Percentiles rank a stretch among this genome's conserved stretches.
Conservation (phyloP, 2,329 filamentous ascomycete species). For the Aspergillus persii region DNA sequence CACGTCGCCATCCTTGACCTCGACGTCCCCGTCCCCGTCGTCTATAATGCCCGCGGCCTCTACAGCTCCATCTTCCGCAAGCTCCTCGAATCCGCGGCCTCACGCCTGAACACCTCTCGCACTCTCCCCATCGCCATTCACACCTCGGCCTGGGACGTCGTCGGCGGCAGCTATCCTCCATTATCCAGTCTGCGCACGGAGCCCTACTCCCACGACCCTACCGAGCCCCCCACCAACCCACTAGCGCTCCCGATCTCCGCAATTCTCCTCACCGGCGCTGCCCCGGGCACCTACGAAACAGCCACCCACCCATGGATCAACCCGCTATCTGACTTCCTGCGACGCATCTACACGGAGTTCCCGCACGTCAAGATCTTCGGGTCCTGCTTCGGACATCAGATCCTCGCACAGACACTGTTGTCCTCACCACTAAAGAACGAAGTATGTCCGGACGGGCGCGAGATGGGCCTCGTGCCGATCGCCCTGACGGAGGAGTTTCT, state of each 20-base stretch:
- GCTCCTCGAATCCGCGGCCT: slow-evolving; percentile 31
- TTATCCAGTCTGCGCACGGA: slow-evolving; percentile 22
- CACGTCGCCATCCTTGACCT: slow-evolving; percentile 38
- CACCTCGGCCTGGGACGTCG: slow-evolving; percentile 33
- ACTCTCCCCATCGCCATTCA: slow-evolving; percentile 27
- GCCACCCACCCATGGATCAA: slow-evolving; percentile 26
- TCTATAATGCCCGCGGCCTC: slow-evolving; percentile 33
- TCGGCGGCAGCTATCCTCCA: slow-evolving; percentile 29
- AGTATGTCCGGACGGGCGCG: slow-evolving; percentile 21
- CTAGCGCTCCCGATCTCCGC: slow-evolving; percentile 23
- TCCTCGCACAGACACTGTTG: slow-evolving; percentile 22
- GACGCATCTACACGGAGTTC: slow-evolving; percentile 22
- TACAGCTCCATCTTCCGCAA: slow-evolving; percentile 37
- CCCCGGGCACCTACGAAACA: slow-evolving; percentile 21
- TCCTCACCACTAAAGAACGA: background rate
- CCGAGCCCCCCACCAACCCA: background rate
- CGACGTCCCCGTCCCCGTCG: slow-evolving; percentile 33
- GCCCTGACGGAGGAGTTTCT: slow-evolving; percentile 21
- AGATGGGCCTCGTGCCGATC: slow-evolving; percentile 31
- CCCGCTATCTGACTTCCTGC: slow-evolving; percentile 21
- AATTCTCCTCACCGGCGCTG: slow-evolving; percentile 31
- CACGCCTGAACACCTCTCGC: slow-evolving; percentile 20
- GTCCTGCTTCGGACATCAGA: slow-evolving; percentile 35
- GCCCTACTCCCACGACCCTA: background rate
- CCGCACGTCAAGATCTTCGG: slow-evolving; percentile 32